Base-by-base conservation (phyloP, 192 early-diverging fungal genomes). In the Coemansia sp. region DNA sequence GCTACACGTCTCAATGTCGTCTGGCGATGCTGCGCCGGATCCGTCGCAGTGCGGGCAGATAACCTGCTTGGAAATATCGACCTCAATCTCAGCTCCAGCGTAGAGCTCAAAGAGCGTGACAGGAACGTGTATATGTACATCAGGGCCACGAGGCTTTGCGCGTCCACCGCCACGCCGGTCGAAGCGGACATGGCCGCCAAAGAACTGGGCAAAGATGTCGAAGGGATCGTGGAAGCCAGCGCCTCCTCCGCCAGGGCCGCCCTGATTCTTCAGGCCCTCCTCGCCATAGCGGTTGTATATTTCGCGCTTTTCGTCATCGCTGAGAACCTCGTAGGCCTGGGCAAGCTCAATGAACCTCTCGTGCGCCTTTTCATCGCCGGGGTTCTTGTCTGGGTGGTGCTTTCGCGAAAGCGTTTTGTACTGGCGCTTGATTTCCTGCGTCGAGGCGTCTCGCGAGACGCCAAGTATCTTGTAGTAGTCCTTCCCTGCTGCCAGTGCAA, bases 151-250 rank as follows among this genome's bases (percentile, higher is more conserved):
- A n/a, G 87, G 73, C 82, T 96, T 95, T 64, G 88, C 86, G 2
- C 81, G 76, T 9, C 70, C 61, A 0, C 77, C 72, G n/a, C 78
- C 74, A 13, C 85, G 75, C 15, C 81, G 74, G 49, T 85, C 85
- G 71, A 87, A 88, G 52, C 88, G 84, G 43, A 82, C 84, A 21
- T 81, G 64, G 39, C 87, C 89, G 53, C 88, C 88, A 85, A 91
- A 90, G 79, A 89, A 95, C 83, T 97, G 93, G 4, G 89, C 85
- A 78, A 99, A 99, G 45, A 99, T 96, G 77, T 99, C 97, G 76
- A 97, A 98, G 15, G 97, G 96, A 72, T 98, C 91, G 63, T 95
- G 93, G 86, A 93, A 93, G 21, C 83, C 70, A 20, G 67, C 71
- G 64, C 66, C 71, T 23, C 66, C 71, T 23, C 69, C 72, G 30